Evolutionary conservation across 2,329 filamentous ascomycete species (phyloP).

Genomic region (Colletotrichum tropicale): DNA sequence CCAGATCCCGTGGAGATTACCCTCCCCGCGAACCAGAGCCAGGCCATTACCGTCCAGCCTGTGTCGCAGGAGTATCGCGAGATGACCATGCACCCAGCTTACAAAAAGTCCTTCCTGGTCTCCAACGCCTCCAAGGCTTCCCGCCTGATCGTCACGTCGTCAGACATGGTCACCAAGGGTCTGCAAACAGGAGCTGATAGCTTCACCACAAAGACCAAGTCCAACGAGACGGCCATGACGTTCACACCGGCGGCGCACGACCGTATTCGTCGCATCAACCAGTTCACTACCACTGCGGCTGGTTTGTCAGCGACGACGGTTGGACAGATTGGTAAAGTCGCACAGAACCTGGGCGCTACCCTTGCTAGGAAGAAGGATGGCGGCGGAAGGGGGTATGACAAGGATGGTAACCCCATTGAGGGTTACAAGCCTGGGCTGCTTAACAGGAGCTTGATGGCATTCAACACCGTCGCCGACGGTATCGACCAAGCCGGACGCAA

Average conservation of each 20-base stretch:
- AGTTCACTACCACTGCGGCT: slow-evolving; percentile 80
- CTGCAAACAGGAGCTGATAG: slow-evolving; percentile 78
- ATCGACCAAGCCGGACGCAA: slow-evolving; percentile 86
- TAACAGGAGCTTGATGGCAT: slow-evolving; percentile 96
- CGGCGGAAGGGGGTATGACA: slow-evolving; percentile 64
- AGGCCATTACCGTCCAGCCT: slow-evolving; percentile 70
- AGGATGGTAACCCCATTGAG: slow-evolving; percentile 68
- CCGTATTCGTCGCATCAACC: slow-evolving; percentile 87
- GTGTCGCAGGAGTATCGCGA: slow-evolving; percentile 74
- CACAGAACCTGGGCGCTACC: slow-evolving; percentile 86
- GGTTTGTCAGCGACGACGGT: slow-evolving; percentile 85
- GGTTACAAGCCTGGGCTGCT: slow-evolving; percentile 87
- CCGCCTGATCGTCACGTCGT: slow-evolving; percentile 88
- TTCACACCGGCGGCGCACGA: slow-evolving; percentile 87
- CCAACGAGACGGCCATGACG: slow-evolving; percentile 79
- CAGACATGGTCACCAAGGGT: slow-evolving; percentile 77
- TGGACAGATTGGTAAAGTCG: slow-evolving; percentile 79
- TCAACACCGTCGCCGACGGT: slow-evolving; percentile 91
- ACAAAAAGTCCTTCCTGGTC: slow-evolving; percentile 85
- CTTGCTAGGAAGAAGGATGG: slow-evolving; percentile 63
- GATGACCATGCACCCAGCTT: slow-evolving; percentile 86
- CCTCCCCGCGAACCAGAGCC: slow-evolving; percentile 69
- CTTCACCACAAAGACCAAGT: slow-evolving; percentile 82
- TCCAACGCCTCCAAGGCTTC: slow-evolving; percentile 88
- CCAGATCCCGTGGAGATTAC: slow-evolving; percentile 81